Percentiles rank a stretch among this genome's conserved stretches.
phyloP scores from a whole-genome alignment of 2,329 filamentous ascomycete species.

The Fusarium sp. region DNA sequence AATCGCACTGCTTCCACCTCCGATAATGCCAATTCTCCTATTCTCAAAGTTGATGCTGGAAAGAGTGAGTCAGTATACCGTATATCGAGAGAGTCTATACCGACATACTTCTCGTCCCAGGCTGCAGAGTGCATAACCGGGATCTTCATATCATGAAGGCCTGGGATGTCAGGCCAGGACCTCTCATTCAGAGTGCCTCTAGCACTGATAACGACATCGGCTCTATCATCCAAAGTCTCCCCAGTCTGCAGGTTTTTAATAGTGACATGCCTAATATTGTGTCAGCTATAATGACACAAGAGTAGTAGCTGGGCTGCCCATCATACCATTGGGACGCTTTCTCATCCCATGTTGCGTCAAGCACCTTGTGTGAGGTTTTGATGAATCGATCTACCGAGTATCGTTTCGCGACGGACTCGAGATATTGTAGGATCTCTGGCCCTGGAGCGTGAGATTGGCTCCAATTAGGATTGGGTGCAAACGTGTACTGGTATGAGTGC shows the following conservation, averaged over 20 bases:
- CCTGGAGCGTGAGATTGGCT: background rate
- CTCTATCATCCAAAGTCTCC: background rate
- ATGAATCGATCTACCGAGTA: background rate
- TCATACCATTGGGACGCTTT: background rate
- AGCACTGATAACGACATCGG: constrained; percentile 15
- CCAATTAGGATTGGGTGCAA: background rate
- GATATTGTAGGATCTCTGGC: background rate
- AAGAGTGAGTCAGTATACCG: background rate
- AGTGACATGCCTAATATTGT: background rate
- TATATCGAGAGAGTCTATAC: accelerated
- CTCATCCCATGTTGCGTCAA: background rate
- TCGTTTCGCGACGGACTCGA: background rate
- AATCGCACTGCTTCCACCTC: constrained; percentile 13
- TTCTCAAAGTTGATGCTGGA: background rate
- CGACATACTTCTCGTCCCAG: background rate
- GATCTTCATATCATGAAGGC: constrained; percentile 10
- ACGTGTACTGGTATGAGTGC: constrained; percentile 1
- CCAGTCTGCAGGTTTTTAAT: background rate
- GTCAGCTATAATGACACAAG: background rate
- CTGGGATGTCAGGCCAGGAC: constrained; percentile 17
- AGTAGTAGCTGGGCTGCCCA: no score
- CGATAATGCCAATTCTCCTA: constrained; percentile 8
- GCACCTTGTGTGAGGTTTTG: background rate
- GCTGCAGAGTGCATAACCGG: constrained; percentile 18
- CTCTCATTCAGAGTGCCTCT: constrained; percentile 13